phyloP scores from a whole-genome alignment of 495 filamentous ascomycete species.

The Talaromyces thailandensis region DNA sequence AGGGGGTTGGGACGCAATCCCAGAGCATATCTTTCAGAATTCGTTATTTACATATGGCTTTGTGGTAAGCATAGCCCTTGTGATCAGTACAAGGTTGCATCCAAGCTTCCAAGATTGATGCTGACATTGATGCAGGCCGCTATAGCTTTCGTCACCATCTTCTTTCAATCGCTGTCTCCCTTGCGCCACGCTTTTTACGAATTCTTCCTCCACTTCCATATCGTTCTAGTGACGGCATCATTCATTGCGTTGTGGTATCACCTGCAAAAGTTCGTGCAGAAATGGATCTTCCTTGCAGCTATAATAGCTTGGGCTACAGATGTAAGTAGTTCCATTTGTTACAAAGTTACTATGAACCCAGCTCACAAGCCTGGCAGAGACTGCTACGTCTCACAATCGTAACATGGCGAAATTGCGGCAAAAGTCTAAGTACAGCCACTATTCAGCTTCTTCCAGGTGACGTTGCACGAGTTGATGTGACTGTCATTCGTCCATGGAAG shows the following conservation, averaged over 20 bases:
- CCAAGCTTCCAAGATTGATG: background rate
- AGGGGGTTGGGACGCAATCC: conserved; percentile 4
- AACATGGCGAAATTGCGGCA: conserved; percentile 51
- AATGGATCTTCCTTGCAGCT: conserved; percentile 27
- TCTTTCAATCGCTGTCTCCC: conserved; percentile 41
- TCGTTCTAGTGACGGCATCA: conserved; percentile 36
- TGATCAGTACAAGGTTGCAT: background rate
- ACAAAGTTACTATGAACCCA: background rate
- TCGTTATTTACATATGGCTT: conserved; percentile 16
- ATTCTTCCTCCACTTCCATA: conserved; percentile 46
- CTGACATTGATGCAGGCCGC: conserved; percentile 19
- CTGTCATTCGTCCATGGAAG: conserved; percentile 38
- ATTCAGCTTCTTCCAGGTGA: conserved; percentile 44
- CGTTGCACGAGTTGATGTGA: conserved; percentile 40
- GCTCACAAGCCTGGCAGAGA: conserved; percentile 36
- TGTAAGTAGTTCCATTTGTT: conserved; percentile 12
- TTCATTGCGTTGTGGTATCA: conserved; percentile 49
- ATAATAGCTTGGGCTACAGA: conserved; percentile 33
- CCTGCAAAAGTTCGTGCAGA: conserved; percentile 33
- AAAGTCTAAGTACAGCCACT: conserved; percentile 32
- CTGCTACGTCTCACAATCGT: conserved; percentile 38
- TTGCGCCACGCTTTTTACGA: conserved; percentile 52
- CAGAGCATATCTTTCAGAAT: background rate
- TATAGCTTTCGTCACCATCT: conserved; percentile 37
- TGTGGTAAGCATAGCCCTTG: conserved; percentile 17